Conservation (phyloP, 228 moss, liverwort and hornwort species). For the Sphagnum magellanicum region DNA sequence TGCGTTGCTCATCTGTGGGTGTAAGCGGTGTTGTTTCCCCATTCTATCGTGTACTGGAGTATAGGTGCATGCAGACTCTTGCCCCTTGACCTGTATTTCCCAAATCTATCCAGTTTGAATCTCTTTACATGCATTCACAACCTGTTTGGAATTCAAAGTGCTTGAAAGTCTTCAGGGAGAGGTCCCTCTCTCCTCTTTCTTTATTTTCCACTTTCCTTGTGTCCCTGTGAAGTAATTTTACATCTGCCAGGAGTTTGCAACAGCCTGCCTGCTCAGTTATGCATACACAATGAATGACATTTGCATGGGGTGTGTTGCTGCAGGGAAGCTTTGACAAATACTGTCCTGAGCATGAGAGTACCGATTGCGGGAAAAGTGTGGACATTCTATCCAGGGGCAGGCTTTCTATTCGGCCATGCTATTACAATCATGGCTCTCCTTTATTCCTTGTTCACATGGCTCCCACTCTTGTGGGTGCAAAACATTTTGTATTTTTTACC, state of each 20-base stretch:
- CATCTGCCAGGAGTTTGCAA: neutral
- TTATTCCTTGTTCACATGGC: slow-evolving; percentile 21
- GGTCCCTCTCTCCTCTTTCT: neutral
- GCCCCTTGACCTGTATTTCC: neutral
- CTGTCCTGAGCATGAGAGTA: slow-evolving; percentile 21
- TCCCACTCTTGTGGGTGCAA: slow-evolving; percentile 23
- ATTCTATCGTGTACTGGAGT: slow-evolving; percentile 14
- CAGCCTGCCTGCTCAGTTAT: neutral
- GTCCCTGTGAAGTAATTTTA: neutral
- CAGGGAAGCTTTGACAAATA: slow-evolving; percentile 20
- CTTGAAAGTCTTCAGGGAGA: neutral
- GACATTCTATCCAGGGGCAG: slow-evolving; percentile 23
- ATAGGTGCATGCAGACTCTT: slow-evolving; percentile 7
- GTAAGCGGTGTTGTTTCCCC: slow-evolving; percentile 22
- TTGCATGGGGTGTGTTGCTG: neutral
- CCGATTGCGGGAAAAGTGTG: slow-evolving; percentile 13
- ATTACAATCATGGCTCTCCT: slow-evolving; percentile 4
- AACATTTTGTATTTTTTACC: neutral
- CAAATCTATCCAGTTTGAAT: neutral
- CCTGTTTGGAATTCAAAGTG: neutral
- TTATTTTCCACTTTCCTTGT: neutral
- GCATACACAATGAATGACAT: neutral
- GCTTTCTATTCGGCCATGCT: slow-evolving; percentile 14
- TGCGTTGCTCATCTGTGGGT: slow-evolving; percentile 26
- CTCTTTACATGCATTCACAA: neutral